Evolutionary conservation across 2,329 filamentous ascomycete species (phyloP).

Genomic region (Trichoderma sp.): DNA sequence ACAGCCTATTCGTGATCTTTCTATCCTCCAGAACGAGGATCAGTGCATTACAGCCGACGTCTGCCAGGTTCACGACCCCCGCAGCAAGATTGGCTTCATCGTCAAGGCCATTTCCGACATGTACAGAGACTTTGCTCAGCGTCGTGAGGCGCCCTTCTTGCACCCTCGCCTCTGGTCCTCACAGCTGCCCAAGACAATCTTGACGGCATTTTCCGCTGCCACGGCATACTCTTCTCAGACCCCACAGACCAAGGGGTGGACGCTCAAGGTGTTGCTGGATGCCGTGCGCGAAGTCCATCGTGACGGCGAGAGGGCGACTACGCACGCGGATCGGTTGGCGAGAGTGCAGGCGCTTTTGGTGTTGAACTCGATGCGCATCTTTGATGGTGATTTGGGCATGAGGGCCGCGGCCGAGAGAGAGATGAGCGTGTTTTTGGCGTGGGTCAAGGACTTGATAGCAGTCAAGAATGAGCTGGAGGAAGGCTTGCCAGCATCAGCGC

Average conservation of each 20-base stretch:
- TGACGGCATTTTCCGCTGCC: conserved; percentile 44
- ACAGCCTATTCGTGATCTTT: conserved; percentile 37
- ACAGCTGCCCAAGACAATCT: conserved; percentile 43
- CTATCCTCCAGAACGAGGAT: conserved; percentile 31
- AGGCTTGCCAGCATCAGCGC: conserved; percentile 29
- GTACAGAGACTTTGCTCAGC: conserved; percentile 40
- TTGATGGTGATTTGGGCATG: conserved; percentile 47
- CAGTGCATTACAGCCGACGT: conserved; percentile 35
- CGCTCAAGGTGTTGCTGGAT: conserved; percentile 44
- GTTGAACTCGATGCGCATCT: conserved; percentile 46
- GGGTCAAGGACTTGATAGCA: conserved; percentile 41
- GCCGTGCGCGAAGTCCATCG: conserved; percentile 41
- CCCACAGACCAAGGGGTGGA: conserved; percentile 42
- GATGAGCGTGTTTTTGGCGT: conserved; percentile 39
- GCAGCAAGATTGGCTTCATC: conserved; percentile 40
- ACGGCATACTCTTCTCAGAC: conserved; percentile 44
- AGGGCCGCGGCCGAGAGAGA: conserved; percentile 46
- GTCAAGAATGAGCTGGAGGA: conserved; percentile 40
- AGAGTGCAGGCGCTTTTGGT: conserved; percentile 47
- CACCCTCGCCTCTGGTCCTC: conserved; percentile 47
- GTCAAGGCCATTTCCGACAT: conserved; percentile 38
- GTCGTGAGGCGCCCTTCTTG: conserved; percentile 45
- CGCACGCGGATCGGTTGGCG: conserved; percentile 44
- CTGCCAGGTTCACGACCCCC: conserved; percentile 41
- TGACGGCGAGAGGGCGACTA: conserved; percentile 37